A percentile compares a stretch with the other conserved stretches of the same genome.
Evolutionary conservation across 805 yeast genomes (phyloP).

Genomic region (Kodamaea neixiangensis): DNA sequence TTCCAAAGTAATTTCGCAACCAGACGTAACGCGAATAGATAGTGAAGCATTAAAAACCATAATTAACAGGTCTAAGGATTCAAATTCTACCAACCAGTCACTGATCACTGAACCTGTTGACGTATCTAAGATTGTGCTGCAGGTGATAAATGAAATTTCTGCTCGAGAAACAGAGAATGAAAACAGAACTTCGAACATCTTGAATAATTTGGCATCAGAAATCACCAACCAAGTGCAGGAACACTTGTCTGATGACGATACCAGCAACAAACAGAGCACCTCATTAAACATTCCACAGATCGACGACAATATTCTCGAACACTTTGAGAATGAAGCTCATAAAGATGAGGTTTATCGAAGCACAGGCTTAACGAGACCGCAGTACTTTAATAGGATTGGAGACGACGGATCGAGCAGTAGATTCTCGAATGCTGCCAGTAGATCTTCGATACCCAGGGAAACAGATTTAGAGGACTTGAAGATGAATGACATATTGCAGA

Average conservation of each 20-base stretch:
- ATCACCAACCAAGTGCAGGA: constrained; percentile 33
- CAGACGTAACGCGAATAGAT: constrained; percentile 25
- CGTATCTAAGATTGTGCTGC: constrained; percentile 28
- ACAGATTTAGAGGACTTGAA: constrained; percentile 56
- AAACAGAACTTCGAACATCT: constrained; percentile 18
- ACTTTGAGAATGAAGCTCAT: constrained; percentile 37
- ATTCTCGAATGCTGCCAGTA: neutral
- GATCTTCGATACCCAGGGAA: constrained; percentile 19
- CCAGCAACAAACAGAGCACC: constrained; percentile 10
- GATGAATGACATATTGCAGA: constrained; percentile 72
- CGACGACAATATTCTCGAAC: constrained; percentile 38
- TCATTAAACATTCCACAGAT: constrained; percentile 30
- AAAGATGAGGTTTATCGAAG: constrained; percentile 17
- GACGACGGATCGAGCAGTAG: neutral
- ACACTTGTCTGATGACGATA: constrained; percentile 21
- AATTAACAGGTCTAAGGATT: constrained; percentile 4
- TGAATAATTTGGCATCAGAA: constrained; percentile 32
- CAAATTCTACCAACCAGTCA: neutral
- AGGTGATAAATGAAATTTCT: constrained; percentile 26
- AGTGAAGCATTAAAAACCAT: constrained; percentile 30
- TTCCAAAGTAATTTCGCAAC: constrained; percentile 2
- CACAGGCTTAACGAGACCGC: neutral
- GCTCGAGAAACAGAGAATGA: constrained; percentile 9
- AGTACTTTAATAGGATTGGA: neutral
- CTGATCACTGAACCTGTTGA: constrained; percentile 11